phyloP scores from a whole-genome alignment of 345 rosid genomes.

The Geranium brycei region DNA sequence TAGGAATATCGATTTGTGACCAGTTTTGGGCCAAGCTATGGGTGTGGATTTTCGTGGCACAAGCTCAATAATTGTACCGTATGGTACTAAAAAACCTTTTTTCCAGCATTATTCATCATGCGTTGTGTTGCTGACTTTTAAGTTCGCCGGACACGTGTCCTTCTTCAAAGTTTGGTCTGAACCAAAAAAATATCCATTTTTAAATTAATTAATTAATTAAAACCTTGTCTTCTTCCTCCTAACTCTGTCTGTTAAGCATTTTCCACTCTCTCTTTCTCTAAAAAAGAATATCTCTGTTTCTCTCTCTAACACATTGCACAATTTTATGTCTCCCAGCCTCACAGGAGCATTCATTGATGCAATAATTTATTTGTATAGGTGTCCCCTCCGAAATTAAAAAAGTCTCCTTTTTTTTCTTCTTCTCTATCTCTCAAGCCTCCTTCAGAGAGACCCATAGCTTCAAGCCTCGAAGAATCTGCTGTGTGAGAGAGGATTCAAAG shows the following conservation, averaged over 20 bases:
- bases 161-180: constrained; percentile 13
- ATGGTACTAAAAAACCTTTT: neutral
- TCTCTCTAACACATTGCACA: neutral
- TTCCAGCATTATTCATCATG: neutral
- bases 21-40: neutral
- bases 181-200: constrained; percentile 10
- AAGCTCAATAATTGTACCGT: neutral
- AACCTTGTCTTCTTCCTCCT: constrained; percentile 7
- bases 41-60: neutral
- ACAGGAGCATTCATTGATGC: constrained; percentile 16
- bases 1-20: too few species aligned
- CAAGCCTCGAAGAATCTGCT: neutral
- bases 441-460: neutral
- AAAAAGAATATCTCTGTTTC: neutral
- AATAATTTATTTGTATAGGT: constrained; percentile 30
- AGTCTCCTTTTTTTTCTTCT: neutral
- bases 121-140: constrained; percentile 7
- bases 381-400: constrained; percentile 16
- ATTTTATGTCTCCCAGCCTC: neutral
- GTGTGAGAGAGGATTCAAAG: too few species aligned
- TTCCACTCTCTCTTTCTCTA: neutral
- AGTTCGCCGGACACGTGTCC: constrained; percentile 27
- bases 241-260: neutral
- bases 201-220: too few species aligned
- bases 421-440: constrained; percentile 8